These are phyloP conservation scores for Diplosphaera chodatii DNA, from an alignment of 139 green algal species.

Conservation along the genomic window DNA sequence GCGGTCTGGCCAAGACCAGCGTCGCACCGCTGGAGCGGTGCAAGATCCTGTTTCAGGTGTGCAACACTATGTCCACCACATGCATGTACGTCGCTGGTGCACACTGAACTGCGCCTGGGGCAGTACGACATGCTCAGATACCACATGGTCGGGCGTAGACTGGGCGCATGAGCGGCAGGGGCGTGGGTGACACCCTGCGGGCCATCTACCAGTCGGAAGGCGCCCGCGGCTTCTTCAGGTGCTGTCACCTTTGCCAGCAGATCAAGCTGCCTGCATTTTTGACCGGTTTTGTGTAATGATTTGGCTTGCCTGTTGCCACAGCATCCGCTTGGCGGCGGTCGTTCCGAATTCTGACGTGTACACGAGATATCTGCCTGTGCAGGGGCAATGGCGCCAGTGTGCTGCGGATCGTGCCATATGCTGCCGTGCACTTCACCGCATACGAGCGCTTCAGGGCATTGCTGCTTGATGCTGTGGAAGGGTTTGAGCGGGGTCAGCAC, in stretches of 20 bases:
- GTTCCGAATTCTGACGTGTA: too few species aligned
- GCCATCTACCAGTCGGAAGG: slow-evolving; percentile 58
- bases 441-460: slow-evolving; percentile 77
- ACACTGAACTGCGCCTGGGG: slow-evolving; percentile 3
- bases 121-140: not conserved
- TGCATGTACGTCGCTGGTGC: not conserved
- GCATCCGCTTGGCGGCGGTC: too few species aligned
- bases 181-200: slow-evolving; percentile 43
- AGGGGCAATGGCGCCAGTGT: slow-evolving; percentile 84
- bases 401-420: slow-evolving; percentile 84
- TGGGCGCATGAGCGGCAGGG: slow-evolving; percentile 21
- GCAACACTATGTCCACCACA: not conserved
- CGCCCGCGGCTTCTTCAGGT: slow-evolving; percentile 70
- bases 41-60: slow-evolving; percentile 84
- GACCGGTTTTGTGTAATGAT: too few species aligned
- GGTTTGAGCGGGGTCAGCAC: not conserved
- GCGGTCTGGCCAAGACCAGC: slow-evolving; percentile 64
- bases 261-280: too few species aligned
- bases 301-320: too few species aligned
- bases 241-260: not conserved
- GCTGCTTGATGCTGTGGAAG: slow-evolving; percentile 28
- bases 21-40: slow-evolving; percentile 78
- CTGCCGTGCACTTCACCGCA: slow-evolving; percentile 79
- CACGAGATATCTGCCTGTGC: not conserved
- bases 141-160: slow-evolving; percentile 32